phyloP scores from a whole-genome alignment of 768 basidiomycete genomes.

The Neoboletus subvelutipes region DNA sequence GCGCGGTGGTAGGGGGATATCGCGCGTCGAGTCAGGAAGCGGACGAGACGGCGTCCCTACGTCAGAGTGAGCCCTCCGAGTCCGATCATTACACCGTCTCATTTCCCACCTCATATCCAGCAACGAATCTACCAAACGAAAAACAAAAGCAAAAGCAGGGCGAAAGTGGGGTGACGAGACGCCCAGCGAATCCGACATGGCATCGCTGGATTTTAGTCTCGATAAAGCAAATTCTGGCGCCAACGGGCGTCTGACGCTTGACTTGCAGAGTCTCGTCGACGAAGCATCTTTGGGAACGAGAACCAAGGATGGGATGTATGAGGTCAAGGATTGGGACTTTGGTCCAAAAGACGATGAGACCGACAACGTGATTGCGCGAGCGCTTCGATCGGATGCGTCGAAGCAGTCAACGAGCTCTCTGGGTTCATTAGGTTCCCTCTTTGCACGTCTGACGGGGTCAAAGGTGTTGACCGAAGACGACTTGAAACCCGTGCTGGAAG shows the following conservation, averaged over 20 bases:
- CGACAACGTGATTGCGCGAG: constrained; percentile 57
- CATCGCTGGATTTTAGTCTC: constrained; percentile 82
- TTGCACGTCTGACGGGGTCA: constrained; percentile 82
- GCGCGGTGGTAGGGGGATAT: constrained; percentile 48
- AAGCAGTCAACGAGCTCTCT: constrained; percentile 44
- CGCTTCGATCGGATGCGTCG: constrained; percentile 46
- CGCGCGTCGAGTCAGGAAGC: constrained; percentile 50
- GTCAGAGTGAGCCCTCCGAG: constrained; percentile 61
- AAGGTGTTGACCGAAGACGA: constrained; percentile 82
- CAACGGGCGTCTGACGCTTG: constrained; percentile 37
- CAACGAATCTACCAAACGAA: constrained; percentile 60
- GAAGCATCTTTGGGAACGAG: constrained; percentile 73
- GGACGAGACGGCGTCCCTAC: constrained; percentile 60
- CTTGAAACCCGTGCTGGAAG: constrained; percentile 81
- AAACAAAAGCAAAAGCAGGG: constrained; percentile 65
- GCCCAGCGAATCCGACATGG: constrained; percentile 87
- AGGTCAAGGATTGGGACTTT: constrained; percentile 87
- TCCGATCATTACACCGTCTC: not conserved
- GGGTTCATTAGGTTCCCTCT: constrained; percentile 72
- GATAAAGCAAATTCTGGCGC: constrained; percentile 47
- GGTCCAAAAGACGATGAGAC: constrained; percentile 41
- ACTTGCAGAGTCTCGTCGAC: constrained; percentile 65
- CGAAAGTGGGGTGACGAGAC: constrained; percentile 91
- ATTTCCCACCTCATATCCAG: constrained; percentile 42
- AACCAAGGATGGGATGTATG: constrained; percentile 69